phyloP scores from a whole-genome alignment of 306 rosid genomes.

The Dicorynia guianensis region DNA sequence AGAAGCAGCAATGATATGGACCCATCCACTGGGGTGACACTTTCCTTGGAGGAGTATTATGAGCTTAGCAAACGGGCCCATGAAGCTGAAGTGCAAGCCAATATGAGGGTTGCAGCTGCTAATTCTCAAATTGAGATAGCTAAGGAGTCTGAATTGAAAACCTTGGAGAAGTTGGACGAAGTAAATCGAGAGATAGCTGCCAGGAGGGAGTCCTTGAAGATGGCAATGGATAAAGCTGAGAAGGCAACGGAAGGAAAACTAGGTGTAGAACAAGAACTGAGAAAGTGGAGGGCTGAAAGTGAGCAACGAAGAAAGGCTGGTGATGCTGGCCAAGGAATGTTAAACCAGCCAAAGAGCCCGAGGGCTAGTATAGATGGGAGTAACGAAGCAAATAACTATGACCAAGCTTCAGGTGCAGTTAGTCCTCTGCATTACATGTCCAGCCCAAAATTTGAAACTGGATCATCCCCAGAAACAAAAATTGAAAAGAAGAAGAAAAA shows the following conservation, averaged over 20 bases:
- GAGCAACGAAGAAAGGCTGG: slow-evolving; percentile 69
- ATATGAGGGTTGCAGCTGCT: slow-evolving; percentile 64
- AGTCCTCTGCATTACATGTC: slow-evolving; percentile 43
- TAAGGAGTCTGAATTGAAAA: slow-evolving; percentile 74
- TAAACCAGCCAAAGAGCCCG: slow-evolving; percentile 50
- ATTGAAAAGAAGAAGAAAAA: slow-evolving; percentile 77
- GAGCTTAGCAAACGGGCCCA: slow-evolving; percentile 84
- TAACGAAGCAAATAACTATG: slow-evolving; percentile 48
- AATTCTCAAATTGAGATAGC: slow-evolving; percentile 72
- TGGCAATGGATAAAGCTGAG: slow-evolving; percentile 86
- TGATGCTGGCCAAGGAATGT: slow-evolving; percentile 53
- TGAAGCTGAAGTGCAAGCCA: slow-evolving; percentile 84
- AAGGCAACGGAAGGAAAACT: slow-evolving; percentile 92
- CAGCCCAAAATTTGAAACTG: slow-evolving; percentile 54
- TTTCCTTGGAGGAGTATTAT: slow-evolving; percentile 81
- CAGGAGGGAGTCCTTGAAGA: slow-evolving; percentile 69
- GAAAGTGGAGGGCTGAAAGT: slow-evolving; percentile 91
- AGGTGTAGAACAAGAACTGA: slow-evolving; percentile 83
- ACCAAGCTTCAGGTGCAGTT: slow-evolving; percentile 27
- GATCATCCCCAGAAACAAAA: slow-evolving; percentile 60
- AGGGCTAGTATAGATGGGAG: slow-evolving; percentile 51
- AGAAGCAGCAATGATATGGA: slow-evolving; percentile 50
- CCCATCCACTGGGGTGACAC: slow-evolving; percentile 62
- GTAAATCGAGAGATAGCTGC: slow-evolving; percentile 70
- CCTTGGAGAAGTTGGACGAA: slow-evolving; percentile 74